Base-by-base conservation (phyloP, 768 basidiomycete genomes). In the Tephrocybe rancida region DNA sequence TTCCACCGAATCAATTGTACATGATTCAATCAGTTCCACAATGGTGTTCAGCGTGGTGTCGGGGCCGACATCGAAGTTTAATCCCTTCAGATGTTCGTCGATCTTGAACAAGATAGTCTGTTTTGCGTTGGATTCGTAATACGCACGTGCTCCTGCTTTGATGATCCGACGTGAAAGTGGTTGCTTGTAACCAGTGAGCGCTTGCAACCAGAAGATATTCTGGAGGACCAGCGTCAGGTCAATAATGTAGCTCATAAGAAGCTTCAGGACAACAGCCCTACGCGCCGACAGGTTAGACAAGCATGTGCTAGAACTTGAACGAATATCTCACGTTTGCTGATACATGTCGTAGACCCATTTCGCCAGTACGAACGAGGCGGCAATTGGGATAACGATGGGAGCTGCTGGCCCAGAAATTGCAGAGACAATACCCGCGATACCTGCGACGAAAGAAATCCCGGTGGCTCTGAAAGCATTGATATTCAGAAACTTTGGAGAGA, bases 261-360 rank as follows among this genome's bases (percentile, higher is more conserved):
- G 52, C 19, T 49, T n/a, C 19, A 64, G 25, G 2, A 54, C 52
- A 14, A 34, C 32, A 3, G 50, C n/a, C 14, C 64, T 64, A 39
- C 11, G 30, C 13, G 30, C 7, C 6, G 22, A 44, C 10, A 10
- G 16, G 7, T 19, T n/a, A 49, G n/a, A 3, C 16, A 5, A 38
- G n/a, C 5, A 18, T 32, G 13, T 13, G 42, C 39, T 5, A 51
- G 30, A 43, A 34, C 16, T 35, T 18, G 18, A 8, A 25, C 19
- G 13, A 38, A 22, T 11, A 18, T 25, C 61, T 48, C 29, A 64
- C 65, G 65, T 60, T 45, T 62, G 37, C 21, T 56, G 32, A 51
- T 67, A 65, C 9, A 64, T 45, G 18, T 58, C 59, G 29, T 52
- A 54, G 8, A 54, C 57, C 64, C 62, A 67, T 29, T 56, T 59